Evolutionary conservation across 495 filamentous ascomycete genomes (phyloP).

Genomic region (Friedmanniomyces endolithicus): DNA sequence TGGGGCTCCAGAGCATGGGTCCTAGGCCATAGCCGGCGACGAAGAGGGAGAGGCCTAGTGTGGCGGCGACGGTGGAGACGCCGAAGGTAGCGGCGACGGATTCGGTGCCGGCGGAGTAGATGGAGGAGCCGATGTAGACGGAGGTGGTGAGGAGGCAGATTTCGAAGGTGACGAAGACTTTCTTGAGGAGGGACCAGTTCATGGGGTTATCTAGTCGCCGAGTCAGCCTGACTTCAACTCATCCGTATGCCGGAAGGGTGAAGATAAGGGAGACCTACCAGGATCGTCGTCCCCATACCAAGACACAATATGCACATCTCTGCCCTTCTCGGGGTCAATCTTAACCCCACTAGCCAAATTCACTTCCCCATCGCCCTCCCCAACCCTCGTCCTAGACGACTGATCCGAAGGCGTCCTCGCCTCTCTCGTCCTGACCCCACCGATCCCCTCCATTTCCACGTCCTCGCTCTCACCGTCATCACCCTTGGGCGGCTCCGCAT

Average conservation of each 20-base stretch:
- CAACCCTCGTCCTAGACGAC: conserved; percentile 8
- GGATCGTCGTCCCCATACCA: conserved; percentile 27
- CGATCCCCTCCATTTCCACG: conserved; percentile 7
- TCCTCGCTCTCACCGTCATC: no score
- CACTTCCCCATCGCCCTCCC: conserved; percentile 1
- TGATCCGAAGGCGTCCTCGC: background rate
- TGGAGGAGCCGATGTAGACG: conserved; percentile 39
- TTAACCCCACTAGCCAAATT: conserved; percentile 26
- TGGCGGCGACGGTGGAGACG: conserved; percentile 36
- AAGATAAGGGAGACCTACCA: conserved; percentile 9
- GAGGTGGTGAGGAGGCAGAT: conserved; percentile 37
- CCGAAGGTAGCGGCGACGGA: conserved; percentile 34
- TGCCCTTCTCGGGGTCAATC: conserved; percentile 28
- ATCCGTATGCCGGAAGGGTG: background rate
- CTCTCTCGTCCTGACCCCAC: conserved; percentile 21
- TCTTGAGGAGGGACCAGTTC: conserved; percentile 31
- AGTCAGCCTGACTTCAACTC: no score
- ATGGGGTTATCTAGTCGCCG: conserved; percentile 28
- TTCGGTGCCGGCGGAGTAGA: conserved; percentile 32
- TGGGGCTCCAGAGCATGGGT: conserved; percentile 39
- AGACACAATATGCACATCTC: conserved; percentile 23
- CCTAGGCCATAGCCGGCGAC: conserved; percentile 37
- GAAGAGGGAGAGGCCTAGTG: conserved; percentile 41
- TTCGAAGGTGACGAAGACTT: conserved; percentile 33
- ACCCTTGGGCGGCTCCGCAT: conserved; percentile 18